Percentiles rank a stretch among this genome's conserved stretches.
Conservation (phyloP, 352 stramenopile species). For the Phytopythium boreale region DNA sequence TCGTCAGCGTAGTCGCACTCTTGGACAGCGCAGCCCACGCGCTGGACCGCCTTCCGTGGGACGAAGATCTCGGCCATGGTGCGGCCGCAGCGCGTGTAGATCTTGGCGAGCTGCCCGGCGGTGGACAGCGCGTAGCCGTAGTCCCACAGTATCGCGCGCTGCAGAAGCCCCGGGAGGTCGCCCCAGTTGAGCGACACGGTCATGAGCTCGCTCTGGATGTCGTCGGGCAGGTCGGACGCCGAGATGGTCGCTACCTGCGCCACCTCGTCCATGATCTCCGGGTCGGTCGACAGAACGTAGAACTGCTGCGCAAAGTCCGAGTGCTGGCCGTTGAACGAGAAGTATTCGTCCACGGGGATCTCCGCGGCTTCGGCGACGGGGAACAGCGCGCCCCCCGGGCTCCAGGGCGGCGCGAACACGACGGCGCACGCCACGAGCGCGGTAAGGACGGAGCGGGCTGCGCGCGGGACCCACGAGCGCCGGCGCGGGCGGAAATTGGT, state of each 20-base stretch:
- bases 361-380: slow-evolving; percentile 8
- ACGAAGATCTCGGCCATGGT: slow-evolving; percentile 72
- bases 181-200: slow-evolving; percentile 37
- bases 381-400: neutral
- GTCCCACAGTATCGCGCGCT: slow-evolving; percentile 70
- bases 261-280: slow-evolving; percentile 19
- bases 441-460: neutral
- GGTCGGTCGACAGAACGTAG: slow-evolving; percentile 40
- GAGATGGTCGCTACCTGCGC: slow-evolving; percentile 25
- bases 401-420: slow-evolving; percentile 1
- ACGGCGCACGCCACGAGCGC: neutral
- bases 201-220: slow-evolving; percentile 28
- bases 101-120: slow-evolving; percentile 25
- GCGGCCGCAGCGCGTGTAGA: slow-evolving; percentile 62
- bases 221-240: slow-evolving; percentile 19
- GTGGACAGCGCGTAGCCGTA: slow-evolving; percentile 50
- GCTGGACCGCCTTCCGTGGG: slow-evolving; percentile 48
- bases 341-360: slow-evolving; percentile 42
- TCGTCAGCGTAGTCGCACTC: slow-evolving; percentile 9
- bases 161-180: slow-evolving; percentile 50
- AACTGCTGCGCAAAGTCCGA: slow-evolving; percentile 74
- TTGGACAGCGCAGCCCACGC: slow-evolving; percentile 37
- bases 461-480: neutral
- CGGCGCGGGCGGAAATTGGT: neutral
- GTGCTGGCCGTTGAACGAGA: slow-evolving; percentile 49